Base-by-base conservation (phyloP, 2,329 filamentous ascomycete species). In the Thermochaetoides dissita region DNA sequence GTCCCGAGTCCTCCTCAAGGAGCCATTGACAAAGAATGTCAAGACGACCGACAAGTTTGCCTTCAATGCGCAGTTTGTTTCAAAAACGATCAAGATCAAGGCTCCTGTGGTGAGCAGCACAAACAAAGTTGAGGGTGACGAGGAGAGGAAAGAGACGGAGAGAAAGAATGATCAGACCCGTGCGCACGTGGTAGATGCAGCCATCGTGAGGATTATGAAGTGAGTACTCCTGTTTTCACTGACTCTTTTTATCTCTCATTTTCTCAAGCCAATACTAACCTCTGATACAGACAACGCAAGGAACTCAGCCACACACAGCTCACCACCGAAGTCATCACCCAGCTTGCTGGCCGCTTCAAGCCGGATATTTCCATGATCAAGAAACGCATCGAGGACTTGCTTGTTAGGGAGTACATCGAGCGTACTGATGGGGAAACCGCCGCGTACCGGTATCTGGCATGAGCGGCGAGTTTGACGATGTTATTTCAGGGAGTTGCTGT, bases 171-270 rank as follows among this genome's bases (percentile, higher is more conserved):
- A 84, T 51, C 77, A 84, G 57, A 78, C 74, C 17, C 68, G 84
- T 48, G 72, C 71, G 36, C 79, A 82, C 56, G 73, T 81, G 34
- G 75, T 87, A 24, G 83, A 89, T 54, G 82, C 83, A 7, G 81
- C 81, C 5, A 69, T 89, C 50, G 83, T 88, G 46, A 71, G 84
- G 39, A 87, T 87, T 54, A 88, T 88, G 83, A 89, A 89, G 81
- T 87, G 72, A 37, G 78, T 72, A 40, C 35, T 35, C 31, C 39
- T 8, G 10, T 7, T 35, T n/a, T 11, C 34, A 6, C 10, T 33
- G 31, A 30, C 40, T 28, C 30, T 32, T 28, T 34, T 30, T 30
- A 32, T 34, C 28, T 38, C 28, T 46, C 8, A 41, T 17, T 30
- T 31, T 10, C 17, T 24, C 17, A 5, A 24, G 17, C 17, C 17